Evolutionary conservation across 139 green algal genomes (phyloP).

Genomic region (Chlamydomonas sphaeroides): DNA sequence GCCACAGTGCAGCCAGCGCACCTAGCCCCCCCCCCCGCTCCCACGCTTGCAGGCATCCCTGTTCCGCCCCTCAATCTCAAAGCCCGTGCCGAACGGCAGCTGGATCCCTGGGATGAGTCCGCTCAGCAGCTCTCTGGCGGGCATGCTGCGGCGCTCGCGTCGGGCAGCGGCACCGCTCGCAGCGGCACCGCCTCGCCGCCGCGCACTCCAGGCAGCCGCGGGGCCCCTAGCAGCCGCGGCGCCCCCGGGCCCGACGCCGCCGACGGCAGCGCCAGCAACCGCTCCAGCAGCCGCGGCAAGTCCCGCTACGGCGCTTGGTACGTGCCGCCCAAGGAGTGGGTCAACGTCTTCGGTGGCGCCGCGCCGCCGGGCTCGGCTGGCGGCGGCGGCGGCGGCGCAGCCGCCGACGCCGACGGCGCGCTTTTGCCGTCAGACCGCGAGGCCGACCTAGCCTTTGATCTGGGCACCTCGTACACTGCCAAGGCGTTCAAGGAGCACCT

Average conservation of each 20-base stretch:
- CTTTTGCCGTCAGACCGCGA: background rate
- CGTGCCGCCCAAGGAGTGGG: constrained; percentile 14
- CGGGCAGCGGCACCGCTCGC: no score
- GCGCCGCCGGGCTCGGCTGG: background rate
- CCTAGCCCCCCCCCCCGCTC: background rate
- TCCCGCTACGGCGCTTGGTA: constrained; percentile 7
- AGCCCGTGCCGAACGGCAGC: background rate
- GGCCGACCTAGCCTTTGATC: background rate
- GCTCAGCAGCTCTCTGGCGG: background rate
- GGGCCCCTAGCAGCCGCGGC: no score
- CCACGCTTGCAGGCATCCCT: background rate
- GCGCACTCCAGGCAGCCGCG: background rate
- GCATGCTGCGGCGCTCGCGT: no score
- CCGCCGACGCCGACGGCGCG: no score
- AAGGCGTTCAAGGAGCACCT: constrained; percentile 19
- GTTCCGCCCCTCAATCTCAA: background rate
- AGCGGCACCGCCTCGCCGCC: background rate
- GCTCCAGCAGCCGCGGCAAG: background rate
- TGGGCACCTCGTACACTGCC: constrained; percentile 12
- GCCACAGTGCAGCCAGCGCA: background rate
- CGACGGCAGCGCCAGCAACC: background rate
- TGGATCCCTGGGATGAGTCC: background rate
- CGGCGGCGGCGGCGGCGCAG: background rate
- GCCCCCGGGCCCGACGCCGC: no score
- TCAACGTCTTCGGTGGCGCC: background rate